Conservation (phyloP, 805 yeast species). For the Barnettozyma populi region DNA sequence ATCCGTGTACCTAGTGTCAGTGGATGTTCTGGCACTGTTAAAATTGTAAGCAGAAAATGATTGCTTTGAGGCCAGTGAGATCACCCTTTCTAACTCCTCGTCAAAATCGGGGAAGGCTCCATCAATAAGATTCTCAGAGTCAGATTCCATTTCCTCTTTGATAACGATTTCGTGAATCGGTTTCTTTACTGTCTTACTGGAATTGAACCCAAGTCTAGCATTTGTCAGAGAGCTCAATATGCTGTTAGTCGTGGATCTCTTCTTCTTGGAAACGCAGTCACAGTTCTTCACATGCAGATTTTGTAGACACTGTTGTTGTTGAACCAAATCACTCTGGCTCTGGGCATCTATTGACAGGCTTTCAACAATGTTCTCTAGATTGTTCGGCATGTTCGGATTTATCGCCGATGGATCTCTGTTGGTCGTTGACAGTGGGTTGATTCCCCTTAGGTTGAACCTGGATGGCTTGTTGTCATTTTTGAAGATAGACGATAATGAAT, state of each 20-base stretch:
- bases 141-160: slow-evolving; percentile 8
- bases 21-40: slow-evolving; percentile 10
- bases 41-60: slow-evolving; percentile 21
- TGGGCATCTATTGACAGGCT: slow-evolving; percentile 10
- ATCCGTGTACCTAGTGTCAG: slow-evolving; percentile 4
- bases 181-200: slow-evolving; percentile 2
- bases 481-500: slow-evolving; percentile 22
- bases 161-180: slow-evolving; percentile 9
- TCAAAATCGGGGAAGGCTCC: slow-evolving; percentile 12
- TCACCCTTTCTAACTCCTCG: slow-evolving; percentile 21
- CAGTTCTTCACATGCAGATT: slow-evolving; percentile 14
- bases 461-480: slow-evolving; percentile 16
- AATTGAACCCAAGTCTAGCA: slow-evolving; percentile 21
- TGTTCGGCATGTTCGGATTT: slow-evolving; percentile 9
- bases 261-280: slow-evolving; percentile 13
- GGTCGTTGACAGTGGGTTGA: slow-evolving; percentile 25
- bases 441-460: slow-evolving; percentile 34
- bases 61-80: slow-evolving; percentile 21
- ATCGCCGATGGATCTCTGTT: slow-evolving; percentile 18
- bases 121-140: not conserved
- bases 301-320: slow-evolving; percentile 5
- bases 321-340: not conserved
- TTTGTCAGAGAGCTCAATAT: slow-evolving; percentile 21
- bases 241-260: slow-evolving; percentile 17
- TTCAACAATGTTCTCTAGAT: slow-evolving; percentile 17